These are phyloP conservation scores for Aspergillus ustus DNA, from an alignment of 2,329 filamentous ascomycete species.

Conservation along the genomic window DNA sequence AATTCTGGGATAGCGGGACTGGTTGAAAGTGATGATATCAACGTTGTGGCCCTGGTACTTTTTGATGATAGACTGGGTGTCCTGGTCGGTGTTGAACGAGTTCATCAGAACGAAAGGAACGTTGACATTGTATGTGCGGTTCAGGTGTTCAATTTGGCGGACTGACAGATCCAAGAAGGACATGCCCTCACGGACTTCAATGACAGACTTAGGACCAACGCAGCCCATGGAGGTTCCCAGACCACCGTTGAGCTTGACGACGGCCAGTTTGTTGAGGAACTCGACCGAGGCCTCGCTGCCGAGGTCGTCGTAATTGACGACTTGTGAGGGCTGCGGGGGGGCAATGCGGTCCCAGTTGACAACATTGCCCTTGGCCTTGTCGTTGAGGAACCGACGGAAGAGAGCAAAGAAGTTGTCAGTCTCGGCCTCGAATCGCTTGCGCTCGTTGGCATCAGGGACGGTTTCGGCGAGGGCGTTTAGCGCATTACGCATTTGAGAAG, in stretches of 20 bases:
- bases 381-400: constrained; percentile 97
- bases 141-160: constrained; percentile 98
- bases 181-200: constrained; percentile 99
- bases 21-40: constrained; percentile 99
- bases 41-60: constrained; percentile 99
- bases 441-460: constrained; percentile 75
- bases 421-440: constrained; percentile 92
- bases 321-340: constrained; percentile 89
- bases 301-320: constrained; percentile 91
- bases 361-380: constrained; percentile 96
- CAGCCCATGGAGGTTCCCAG: constrained; percentile 99
- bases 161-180: constrained; percentile 99
- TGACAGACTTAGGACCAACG: constrained; percentile 98
- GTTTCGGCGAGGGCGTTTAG: constrained; percentile 91
- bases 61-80: constrained; percentile 99
- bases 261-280: constrained; percentile 96
- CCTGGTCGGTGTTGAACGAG: constrained; percentile 99
- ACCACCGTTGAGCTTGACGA: constrained; percentile 99
- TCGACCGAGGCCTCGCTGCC: constrained; percentile 87
- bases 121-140: constrained; percentile 96
- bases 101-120: constrained; percentile 99
- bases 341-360: constrained; percentile 97
- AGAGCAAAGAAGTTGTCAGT: constrained; percentile 99
- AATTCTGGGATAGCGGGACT: constrained; percentile 96
- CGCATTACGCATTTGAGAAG: constrained; percentile 98